phyloP scores from a whole-genome alignment of 169 alveolate genomes.

The Plasmodium inui region DNA sequence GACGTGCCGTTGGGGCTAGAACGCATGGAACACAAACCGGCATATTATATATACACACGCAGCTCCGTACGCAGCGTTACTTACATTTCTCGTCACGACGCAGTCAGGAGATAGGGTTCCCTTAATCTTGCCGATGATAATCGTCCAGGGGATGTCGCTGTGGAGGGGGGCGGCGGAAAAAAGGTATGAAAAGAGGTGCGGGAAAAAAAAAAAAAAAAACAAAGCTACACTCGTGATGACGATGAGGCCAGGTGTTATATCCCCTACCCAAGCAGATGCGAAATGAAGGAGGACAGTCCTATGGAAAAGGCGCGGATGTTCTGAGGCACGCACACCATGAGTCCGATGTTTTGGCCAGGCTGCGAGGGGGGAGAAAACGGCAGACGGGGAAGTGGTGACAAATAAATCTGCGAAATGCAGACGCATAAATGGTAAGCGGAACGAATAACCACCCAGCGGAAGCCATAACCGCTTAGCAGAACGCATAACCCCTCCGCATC shows the following conservation, averaged over 20 bases:
- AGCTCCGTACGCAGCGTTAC: background rate
- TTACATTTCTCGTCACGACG: conserved; percentile 62
- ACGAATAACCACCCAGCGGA: background rate
- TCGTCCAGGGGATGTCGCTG: conserved; percentile 67
- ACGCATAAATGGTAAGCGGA: background rate
- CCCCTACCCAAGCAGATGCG: conserved; percentile 52
- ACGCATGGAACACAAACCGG: background rate
- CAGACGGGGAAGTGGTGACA: background rate
- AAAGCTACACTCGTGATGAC: background rate
- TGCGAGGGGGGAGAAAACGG: background rate
- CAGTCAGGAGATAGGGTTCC: conserved; percentile 63
- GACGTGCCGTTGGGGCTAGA: background rate
- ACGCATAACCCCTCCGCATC: too few relatives aligned
- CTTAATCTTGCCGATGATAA: conserved; percentile 53
- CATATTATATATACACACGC: background rate
- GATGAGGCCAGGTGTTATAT: background rate
- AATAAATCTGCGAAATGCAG: too few relatives aligned
- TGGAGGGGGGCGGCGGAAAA: background rate
- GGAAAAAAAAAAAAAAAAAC: background rate
- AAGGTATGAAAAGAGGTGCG: background rate
- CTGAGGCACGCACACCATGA: conserved; percentile 51
- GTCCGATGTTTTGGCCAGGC: conserved; percentile 58
- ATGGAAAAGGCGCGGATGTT: conserved; percentile 43
- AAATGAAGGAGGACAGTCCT: conserved; percentile 54
- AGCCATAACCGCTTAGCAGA: too few relatives aligned